These are phyloP conservation scores for Cladophialophora carrionii DNA, from an alignment of 2,329 filamentous ascomycete species.

Conservation along the genomic window DNA sequence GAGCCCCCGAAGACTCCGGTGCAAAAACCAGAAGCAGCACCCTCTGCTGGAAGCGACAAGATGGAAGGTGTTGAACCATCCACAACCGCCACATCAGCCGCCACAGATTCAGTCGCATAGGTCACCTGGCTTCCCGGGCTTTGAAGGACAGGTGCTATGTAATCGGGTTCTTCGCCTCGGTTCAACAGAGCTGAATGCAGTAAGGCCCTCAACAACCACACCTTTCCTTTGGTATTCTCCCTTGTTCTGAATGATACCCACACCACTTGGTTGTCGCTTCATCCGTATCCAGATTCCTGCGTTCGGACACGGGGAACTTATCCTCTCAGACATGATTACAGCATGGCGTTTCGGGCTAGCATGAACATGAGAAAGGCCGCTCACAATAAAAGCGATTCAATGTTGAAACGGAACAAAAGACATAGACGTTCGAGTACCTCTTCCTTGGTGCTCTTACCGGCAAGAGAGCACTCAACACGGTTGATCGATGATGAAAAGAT, in stretches of 20 bases:
- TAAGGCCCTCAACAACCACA: not conserved
- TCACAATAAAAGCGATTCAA: not conserved
- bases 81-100: not conserved
- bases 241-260: not conserved
- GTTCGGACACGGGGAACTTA: not conserved
- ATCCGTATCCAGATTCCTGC: not conserved
- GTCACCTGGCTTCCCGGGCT: not conserved
- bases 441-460: not conserved
- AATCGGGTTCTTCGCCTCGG: not conserved
- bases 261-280: not conserved
- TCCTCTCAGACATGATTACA: not conserved
- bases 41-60: not conserved
- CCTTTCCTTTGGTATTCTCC: not conserved
- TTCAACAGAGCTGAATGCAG: not conserved
- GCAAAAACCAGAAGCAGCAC: not conserved
- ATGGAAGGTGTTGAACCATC: slow-evolving; percentile 3
- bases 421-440: not conserved
- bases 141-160: not conserved
- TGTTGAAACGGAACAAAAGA: not conserved
- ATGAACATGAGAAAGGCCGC: not conserved
- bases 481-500: not conserved
- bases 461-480: not conserved
- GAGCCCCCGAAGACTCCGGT: not conserved
- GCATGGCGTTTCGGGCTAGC: not conserved
- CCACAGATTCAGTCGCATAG: not conserved